Conservation (phyloP, 352 stramenopile species). For the Pythium chondricola region DNA sequence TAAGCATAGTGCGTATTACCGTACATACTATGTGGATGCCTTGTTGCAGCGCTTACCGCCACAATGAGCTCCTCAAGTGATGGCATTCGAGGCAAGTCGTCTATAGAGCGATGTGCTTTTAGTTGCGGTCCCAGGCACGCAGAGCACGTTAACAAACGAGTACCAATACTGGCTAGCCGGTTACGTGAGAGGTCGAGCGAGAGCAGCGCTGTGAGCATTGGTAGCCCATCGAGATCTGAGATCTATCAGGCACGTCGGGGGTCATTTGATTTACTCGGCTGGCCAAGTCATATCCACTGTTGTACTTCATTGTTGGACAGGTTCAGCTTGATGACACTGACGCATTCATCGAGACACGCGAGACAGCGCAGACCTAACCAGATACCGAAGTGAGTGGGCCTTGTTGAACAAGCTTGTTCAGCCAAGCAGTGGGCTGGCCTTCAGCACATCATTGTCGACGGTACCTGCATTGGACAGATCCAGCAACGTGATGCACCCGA, state of each 20-base stretch:
- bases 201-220: conserved; percentile 31
- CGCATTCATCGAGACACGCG: conserved; percentile 35
- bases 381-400: background rate
- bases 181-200: conserved; percentile 49
- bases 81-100: conserved; percentile 32
- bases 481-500: conserved; percentile 55
- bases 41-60: conserved; percentile 18
- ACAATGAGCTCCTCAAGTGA: conserved; percentile 49
- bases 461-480: conserved; percentile 44
- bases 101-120: conserved; percentile 20
- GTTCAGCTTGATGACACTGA: conserved; percentile 51
- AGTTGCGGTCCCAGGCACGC: too few species aligned
- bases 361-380: conserved; percentile 24
- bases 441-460: too few species aligned
- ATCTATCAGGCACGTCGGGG: conserved; percentile 31
- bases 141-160: too few species aligned
- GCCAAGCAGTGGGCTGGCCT: too few species aligned
- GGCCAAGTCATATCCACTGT: background rate
- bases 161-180: conserved; percentile 39
- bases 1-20: too few species aligned
- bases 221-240: conserved; percentile 32
- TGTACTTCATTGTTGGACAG: conserved; percentile 45
- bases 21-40: too few species aligned
- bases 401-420: too few species aligned
- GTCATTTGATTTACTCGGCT: background rate